These are phyloP conservation scores for Lathyrus aphaca DNA, from an alignment of 306 rosid species.

Conservation along the genomic window DNA sequence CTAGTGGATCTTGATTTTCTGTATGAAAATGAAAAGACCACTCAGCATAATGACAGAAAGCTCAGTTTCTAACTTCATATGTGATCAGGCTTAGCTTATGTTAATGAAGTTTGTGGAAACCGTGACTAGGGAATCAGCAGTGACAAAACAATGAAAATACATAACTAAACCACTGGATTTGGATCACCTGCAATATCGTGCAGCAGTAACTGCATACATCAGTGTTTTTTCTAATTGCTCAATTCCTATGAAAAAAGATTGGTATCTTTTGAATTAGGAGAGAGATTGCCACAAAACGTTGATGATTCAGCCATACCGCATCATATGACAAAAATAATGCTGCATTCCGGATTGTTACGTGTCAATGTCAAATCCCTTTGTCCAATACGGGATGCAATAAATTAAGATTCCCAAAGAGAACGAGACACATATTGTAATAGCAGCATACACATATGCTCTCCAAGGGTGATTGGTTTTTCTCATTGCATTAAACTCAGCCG, in stretches of 20 bases:
- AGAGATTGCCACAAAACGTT: constrained; percentile 1
- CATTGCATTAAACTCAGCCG: constrained; percentile 84
- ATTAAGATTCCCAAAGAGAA: constrained; percentile 64
- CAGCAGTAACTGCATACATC: neutral
- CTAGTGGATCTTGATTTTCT: neutral
- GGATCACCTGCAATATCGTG: too few species aligned
- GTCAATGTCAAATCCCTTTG: constrained; percentile 47
- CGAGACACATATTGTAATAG: constrained; percentile 59
- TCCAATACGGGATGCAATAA: constrained; percentile 74
- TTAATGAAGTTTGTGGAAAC: too few species aligned
- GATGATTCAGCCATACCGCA: neutral
- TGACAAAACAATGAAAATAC: too few species aligned
- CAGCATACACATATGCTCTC: constrained; percentile 76
- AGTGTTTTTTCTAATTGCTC: neutral
- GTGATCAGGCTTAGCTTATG: too few species aligned
- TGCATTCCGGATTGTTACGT: constrained; percentile 14
- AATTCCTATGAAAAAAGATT: neutral
- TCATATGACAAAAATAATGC: neutral
- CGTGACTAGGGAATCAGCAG: too few species aligned
- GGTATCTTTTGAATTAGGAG: neutral
- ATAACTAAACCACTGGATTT: too few species aligned
- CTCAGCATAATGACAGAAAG: too few species aligned
- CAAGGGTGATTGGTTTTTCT: constrained; percentile 66
- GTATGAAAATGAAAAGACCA: neutral
- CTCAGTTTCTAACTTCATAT: too few species aligned